Percentiles rank a stretch among this genome's conserved stretches.
Evolutionary conservation across 805 yeast genomes (phyloP).

Genomic region (Suhomyces prunicola): DNA sequence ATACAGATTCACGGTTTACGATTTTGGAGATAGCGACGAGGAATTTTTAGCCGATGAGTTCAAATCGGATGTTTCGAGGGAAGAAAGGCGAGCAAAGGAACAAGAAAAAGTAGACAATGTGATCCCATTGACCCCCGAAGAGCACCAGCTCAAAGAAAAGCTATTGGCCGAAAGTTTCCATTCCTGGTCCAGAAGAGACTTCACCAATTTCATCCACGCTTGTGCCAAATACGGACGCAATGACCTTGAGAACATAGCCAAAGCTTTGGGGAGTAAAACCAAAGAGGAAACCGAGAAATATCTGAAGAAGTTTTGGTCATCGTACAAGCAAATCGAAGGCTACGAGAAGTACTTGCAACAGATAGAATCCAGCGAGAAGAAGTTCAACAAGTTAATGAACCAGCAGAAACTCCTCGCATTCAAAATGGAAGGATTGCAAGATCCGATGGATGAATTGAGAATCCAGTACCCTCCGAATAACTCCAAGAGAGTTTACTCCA

Average conservation of each 20-base stretch:
- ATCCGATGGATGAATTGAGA: constrained; percentile 59
- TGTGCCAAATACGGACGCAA: constrained; percentile 65
- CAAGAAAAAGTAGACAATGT: constrained; percentile 54
- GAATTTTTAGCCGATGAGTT: constrained; percentile 48
- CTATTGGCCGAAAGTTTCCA: constrained; percentile 57
- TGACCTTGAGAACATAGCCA: constrained; percentile 47
- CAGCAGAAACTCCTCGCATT: constrained; percentile 55
- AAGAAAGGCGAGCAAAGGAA: constrained; percentile 43
- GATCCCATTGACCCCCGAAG: constrained; percentile 61
- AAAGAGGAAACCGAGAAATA: constrained; percentile 59
- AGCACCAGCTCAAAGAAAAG: constrained; percentile 49
- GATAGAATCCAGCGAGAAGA: constrained; percentile 71
- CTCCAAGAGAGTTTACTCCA: constrained; percentile 69
- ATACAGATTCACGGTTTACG: constrained; percentile 56
- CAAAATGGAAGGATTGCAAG: constrained; percentile 52
- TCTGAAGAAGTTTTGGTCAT: constrained; percentile 60
- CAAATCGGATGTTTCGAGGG: constrained; percentile 34
- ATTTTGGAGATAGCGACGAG: constrained; percentile 56
- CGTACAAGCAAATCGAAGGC: constrained; percentile 61
- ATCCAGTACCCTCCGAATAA: constrained; percentile 82
- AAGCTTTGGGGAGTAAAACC: constrained; percentile 54
- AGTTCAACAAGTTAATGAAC: constrained; percentile 48
- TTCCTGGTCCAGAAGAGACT: constrained; percentile 73
- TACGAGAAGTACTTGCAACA: constrained; percentile 68
- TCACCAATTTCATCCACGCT: constrained; percentile 66